These are phyloP conservation scores for Wickerhamiella cacticola DNA, from an alignment of 805 yeast species.

Conservation along the genomic window DNA sequence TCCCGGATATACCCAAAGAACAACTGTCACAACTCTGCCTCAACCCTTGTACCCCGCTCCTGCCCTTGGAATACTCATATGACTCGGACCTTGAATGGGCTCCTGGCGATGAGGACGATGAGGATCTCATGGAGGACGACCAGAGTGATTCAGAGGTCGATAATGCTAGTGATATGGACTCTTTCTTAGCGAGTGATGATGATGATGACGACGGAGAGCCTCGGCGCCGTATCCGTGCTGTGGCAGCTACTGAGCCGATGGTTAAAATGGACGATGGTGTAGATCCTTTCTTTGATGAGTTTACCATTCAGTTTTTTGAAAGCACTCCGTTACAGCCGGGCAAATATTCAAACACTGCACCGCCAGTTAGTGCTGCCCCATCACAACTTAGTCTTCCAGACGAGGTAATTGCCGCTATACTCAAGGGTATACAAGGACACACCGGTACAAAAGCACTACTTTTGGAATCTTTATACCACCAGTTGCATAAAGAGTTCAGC, in stretches of 20 bases:
- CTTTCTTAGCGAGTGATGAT: slow-evolving; percentile 8
- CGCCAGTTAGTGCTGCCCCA: neutral
- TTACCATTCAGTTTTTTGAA: neutral
- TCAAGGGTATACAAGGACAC: neutral
- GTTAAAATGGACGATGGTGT: neutral
- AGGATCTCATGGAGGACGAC: slow-evolving; percentile 5
- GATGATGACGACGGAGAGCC: neutral
- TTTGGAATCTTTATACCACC: slow-evolving; percentile 3
- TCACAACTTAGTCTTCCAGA: neutral
- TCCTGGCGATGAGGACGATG: slow-evolving; percentile 11
- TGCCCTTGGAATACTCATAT: slow-evolving; percentile 2
- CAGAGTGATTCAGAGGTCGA: slow-evolving; percentile 6
- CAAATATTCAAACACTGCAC: neutral
- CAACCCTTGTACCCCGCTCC: neutral
- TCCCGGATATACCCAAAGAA: neutral
- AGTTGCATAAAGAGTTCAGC: neutral
- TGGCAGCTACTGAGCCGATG: neutral
- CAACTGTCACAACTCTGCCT: neutral
- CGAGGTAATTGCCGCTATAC: neutral
- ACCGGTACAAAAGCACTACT: slow-evolving; percentile 7
- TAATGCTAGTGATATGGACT: neutral
- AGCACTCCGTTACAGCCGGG: neutral
- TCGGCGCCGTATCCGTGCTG: neutral
- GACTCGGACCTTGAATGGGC: slow-evolving; percentile 10
- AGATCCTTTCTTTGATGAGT: slow-evolving; percentile 5